Evolutionary conservation across 2,329 filamentous ascomycete genomes (phyloP).

Genomic region (Fusarium nurragi): DNA sequence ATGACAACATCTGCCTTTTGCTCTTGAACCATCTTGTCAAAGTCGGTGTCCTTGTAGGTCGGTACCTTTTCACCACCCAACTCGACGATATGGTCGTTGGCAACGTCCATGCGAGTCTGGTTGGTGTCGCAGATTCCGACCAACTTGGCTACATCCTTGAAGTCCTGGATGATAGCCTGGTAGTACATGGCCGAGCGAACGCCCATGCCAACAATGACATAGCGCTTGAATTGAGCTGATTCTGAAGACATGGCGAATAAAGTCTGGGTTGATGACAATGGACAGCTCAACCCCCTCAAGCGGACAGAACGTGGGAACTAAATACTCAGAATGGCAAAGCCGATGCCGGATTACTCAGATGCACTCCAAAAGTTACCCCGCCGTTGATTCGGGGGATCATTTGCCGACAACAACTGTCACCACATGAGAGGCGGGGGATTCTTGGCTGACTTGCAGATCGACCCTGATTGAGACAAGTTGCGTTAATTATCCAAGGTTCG

Average conservation of each 20-base stretch:
- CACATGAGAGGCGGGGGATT: constrained; percentile 13
- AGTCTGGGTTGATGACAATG: too few species aligned
- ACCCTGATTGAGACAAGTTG: constrained; percentile 8
- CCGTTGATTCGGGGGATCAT: constrained; percentile 15
- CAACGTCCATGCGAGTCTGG: constrained; percentile 66
- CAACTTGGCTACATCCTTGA: constrained; percentile 57
- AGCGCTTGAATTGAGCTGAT: constrained; percentile 50
- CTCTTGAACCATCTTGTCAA: constrained; percentile 66
- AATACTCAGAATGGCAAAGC: constrained; percentile 8
- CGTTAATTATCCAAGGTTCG: constrained; percentile 11
- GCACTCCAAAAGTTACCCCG: constrained; percentile 9
- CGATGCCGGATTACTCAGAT: constrained; percentile 14
- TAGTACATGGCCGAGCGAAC: constrained; percentile 69
- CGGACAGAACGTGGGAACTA: neutral
- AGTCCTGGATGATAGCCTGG: constrained; percentile 64
- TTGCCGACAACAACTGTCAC: constrained; percentile 24
- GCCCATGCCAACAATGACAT: constrained; percentile 67
- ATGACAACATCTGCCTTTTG: constrained; percentile 69
- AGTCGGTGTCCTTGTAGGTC: constrained; percentile 63
- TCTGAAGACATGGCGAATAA: constrained; percentile 17
- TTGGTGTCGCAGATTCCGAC: constrained; percentile 70
- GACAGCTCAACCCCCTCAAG: neutral
- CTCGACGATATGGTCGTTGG: constrained; percentile 58
- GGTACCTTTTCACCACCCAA: constrained; percentile 61
- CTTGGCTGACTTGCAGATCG: constrained; percentile 26